Conservation (phyloP, 192 early-diverging fungal species). For the Backusella liffmaniae region DNA sequence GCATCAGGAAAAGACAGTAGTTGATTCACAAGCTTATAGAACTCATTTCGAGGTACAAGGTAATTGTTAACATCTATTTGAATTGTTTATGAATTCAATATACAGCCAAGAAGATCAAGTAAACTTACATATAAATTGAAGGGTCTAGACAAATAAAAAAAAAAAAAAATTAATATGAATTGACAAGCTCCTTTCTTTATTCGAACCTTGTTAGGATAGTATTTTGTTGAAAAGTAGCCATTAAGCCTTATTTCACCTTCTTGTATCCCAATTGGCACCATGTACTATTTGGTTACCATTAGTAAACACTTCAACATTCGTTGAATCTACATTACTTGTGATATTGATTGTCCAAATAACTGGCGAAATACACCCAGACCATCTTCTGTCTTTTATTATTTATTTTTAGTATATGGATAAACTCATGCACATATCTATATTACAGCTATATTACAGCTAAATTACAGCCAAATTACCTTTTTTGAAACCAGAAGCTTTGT, state of each 20-base stretch:
- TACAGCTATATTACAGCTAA: conserved; percentile 39
- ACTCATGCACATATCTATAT: conserved; percentile 25
- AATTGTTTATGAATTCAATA: not conserved
- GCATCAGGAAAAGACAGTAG: conserved; percentile 37
- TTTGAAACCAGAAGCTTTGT: conserved; percentile 34
- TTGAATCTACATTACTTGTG: conserved; percentile 29
- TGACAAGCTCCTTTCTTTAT: not conserved
- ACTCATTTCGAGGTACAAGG: conserved; percentile 33
- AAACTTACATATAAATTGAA: conserved; percentile 56
- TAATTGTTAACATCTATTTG: conserved; percentile 49
- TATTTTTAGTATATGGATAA: conserved; percentile 28
- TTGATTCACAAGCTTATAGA: conserved; percentile 43
- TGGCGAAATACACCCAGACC: conserved; percentile 38
- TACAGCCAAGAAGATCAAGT: not conserved
- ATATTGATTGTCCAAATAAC: conserved; percentile 48
- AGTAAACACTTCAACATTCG: not conserved
- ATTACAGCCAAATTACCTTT: conserved; percentile 37
- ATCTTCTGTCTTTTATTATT: conserved; percentile 27
- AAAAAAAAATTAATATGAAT: not conserved
- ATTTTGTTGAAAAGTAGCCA: conserved; percentile 42
- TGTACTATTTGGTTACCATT: not conserved
- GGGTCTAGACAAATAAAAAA: conserved; percentile 30
- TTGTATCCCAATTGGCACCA: conserved; percentile 12
- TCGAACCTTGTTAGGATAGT: conserved; percentile 38
- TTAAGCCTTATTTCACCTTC: conserved; percentile 22